phyloP scores from a whole-genome alignment of 768 basidiomycete species.

The Xerocomellus chrysenteron region DNA sequence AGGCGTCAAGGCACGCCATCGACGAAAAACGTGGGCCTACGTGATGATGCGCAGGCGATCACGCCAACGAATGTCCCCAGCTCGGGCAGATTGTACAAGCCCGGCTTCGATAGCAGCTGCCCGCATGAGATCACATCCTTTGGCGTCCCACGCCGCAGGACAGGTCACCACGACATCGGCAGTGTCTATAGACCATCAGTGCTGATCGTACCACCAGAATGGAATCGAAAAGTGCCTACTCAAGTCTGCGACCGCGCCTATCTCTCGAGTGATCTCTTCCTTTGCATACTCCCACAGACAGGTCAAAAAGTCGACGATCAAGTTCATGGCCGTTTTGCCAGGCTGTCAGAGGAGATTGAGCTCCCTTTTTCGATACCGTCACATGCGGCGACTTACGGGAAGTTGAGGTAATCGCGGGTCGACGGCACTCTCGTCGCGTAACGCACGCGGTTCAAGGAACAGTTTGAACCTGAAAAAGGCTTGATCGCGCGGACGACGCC shows the following conservation, averaged over 20 bases:
- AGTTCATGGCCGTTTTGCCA: conserved; percentile 72
- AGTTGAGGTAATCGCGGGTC: conserved; percentile 79
- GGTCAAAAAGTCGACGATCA: conserved; percentile 81
- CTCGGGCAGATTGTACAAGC: conserved; percentile 67
- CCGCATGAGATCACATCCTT: conserved; percentile 82
- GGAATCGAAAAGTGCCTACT: conserved; percentile 44
- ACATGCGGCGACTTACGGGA: conserved; percentile 52
- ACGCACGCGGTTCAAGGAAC: conserved; percentile 77
- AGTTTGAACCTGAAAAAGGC: conserved; percentile 66
- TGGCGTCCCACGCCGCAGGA: conserved; percentile 89
- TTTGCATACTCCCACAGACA: conserved; percentile 87
- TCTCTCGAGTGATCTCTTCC: conserved; percentile 83
- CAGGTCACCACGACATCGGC: conserved; percentile 87
- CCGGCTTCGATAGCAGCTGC: conserved; percentile 80
- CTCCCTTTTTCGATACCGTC: neutral
- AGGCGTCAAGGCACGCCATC: conserved; percentile 1
- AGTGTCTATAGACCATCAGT: conserved; percentile 48
- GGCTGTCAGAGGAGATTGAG: conserved; percentile 40
- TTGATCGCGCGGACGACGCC: neutral
- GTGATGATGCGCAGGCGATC: conserved; percentile 84
- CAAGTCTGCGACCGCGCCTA: conserved; percentile 82
- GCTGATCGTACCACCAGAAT: neutral
- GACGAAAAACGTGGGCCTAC: conserved; percentile 29
- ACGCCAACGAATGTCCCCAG: conserved; percentile 73
- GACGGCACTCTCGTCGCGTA: conserved; percentile 66